A percentile compares a stretch with the other conserved stretches of the same genome.
Evolutionary conservation across 192 early-diverging fungal genomes (phyloP).

Genomic region (Backusella circina): DNA sequence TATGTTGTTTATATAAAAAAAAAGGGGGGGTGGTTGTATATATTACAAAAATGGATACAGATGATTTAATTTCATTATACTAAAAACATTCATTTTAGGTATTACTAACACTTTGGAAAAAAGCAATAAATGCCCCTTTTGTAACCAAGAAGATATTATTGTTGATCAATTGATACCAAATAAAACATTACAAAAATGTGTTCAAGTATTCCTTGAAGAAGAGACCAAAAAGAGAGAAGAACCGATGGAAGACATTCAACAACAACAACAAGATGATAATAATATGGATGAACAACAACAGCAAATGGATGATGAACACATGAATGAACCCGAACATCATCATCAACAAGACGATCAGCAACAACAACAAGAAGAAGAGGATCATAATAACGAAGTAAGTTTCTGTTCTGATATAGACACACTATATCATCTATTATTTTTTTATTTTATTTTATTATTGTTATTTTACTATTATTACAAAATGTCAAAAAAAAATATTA

Average conservation of each 20-base stretch:
- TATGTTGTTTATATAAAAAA: conserved; percentile 33
- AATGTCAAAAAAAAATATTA: neutral
- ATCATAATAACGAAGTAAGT: neutral
- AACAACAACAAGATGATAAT: neutral
- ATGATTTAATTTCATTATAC: neutral
- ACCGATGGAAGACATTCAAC: neutral
- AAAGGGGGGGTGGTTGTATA: no score
- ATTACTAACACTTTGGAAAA: conserved; percentile 18
- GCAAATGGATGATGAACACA: neutral
- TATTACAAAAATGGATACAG: no score
- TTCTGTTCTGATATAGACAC: neutral
- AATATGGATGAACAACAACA: neutral
- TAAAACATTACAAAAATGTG: conserved; percentile 17
- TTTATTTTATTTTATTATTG: neutral
- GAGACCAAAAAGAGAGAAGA: conserved; percentile 4
- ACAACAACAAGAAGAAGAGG: neutral
- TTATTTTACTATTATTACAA: neutral
- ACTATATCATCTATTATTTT: neutral
- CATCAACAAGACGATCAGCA: neutral
- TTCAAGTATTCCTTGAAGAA: conserved; percentile 21
- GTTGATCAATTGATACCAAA: conserved; percentile 23
- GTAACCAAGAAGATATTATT: conserved; percentile 9
- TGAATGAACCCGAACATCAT: neutral
- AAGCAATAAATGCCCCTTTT: conserved; percentile 18
- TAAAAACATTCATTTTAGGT: conserved; percentile 6